These are phyloP conservation scores for Aegilops longissima DNA, from an alignment of 176 grass and related monocot genomes.

Conservation along the genomic window DNA sequence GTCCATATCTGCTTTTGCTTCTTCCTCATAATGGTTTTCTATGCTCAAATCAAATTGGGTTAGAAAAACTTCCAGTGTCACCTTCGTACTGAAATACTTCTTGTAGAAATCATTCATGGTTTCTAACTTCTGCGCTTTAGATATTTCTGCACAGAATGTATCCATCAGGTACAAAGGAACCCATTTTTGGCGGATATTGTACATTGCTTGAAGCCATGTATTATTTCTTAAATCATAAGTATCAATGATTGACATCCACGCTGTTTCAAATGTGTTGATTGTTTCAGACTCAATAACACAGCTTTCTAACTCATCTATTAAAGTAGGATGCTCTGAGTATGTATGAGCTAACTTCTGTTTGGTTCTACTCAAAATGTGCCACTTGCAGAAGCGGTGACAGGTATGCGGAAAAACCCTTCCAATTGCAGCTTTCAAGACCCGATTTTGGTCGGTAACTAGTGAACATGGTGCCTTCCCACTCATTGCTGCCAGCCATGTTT, in stretches of 20 bases:
- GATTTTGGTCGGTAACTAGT: conserved; percentile 77
- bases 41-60: conserved; percentile 67
- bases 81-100: conserved; percentile 76
- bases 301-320: conserved; percentile 73
- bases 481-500: conserved; percentile 87
- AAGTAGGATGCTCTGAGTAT: conserved; percentile 62
- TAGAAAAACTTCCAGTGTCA: conserved; percentile 77
- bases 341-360: conserved; percentile 74
- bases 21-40: conserved; percentile 57
- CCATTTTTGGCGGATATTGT: conserved; percentile 85
- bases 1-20: conserved; percentile 66
- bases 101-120: conserved; percentile 89
- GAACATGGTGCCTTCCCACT: conserved; percentile 57
- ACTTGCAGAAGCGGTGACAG: conserved; percentile 81
- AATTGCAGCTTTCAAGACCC: conserved; percentile 68
- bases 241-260: conserved; percentile 71
- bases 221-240: conserved; percentile 86
- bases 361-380: conserved; percentile 77
- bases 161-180: conserved; percentile 74
- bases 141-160: conserved; percentile 83
- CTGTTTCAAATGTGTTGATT: conserved; percentile 58
- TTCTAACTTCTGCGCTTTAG: conserved; percentile 59
- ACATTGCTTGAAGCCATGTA: conserved; percentile 84
- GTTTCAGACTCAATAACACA: conserved; percentile 75
- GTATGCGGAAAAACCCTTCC: conserved; percentile 73